Evolutionary conservation across 495 filamentous ascomycete genomes (phyloP).

Genomic region (Penicillium macrosclerotiorum): DNA sequence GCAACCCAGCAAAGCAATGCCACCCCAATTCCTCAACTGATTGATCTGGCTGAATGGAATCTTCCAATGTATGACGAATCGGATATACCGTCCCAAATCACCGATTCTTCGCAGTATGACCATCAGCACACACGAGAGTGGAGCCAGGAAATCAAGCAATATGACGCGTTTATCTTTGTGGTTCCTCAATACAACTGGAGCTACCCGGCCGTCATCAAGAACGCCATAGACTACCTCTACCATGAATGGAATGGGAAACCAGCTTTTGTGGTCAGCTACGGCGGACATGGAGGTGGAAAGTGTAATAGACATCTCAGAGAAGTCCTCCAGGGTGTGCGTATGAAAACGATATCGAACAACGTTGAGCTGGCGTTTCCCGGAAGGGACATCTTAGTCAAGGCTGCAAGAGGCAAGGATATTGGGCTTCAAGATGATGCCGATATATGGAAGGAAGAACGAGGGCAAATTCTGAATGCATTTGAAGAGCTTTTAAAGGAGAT

Average conservation of each 20-base stretch:
- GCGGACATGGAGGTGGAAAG: slow-evolving; percentile 43
- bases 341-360: neutral
- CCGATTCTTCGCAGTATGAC: slow-evolving; percentile 33
- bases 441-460: neutral
- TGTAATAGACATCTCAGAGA: neutral
- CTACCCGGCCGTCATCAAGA: slow-evolving; percentile 50
- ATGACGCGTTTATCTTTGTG: slow-evolving; percentile 53
- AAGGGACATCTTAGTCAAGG: neutral
- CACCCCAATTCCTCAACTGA: neutral
- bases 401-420: neutral
- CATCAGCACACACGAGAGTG: slow-evolving; percentile 46
- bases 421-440: neutral
- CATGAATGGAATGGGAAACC: slow-evolving; percentile 58
- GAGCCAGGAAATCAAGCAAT: slow-evolving; percentile 41
- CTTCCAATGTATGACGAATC: slow-evolving; percentile 53
- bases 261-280: slow-evolving; percentile 50
- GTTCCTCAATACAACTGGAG: slow-evolving; percentile 49
- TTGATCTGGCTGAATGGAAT: slow-evolving; percentile 49
- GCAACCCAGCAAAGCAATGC: neutral
- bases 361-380: neutral
- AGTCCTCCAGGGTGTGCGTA: neutral
- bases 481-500: neutral
- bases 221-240: slow-evolving; percentile 57
- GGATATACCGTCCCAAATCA: slow-evolving; percentile 43
- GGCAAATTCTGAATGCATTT: neutral